These are phyloP conservation scores for Zygoascus flipseniorum DNA, from an alignment of 805 yeast species.

Conservation along the genomic window DNA sequence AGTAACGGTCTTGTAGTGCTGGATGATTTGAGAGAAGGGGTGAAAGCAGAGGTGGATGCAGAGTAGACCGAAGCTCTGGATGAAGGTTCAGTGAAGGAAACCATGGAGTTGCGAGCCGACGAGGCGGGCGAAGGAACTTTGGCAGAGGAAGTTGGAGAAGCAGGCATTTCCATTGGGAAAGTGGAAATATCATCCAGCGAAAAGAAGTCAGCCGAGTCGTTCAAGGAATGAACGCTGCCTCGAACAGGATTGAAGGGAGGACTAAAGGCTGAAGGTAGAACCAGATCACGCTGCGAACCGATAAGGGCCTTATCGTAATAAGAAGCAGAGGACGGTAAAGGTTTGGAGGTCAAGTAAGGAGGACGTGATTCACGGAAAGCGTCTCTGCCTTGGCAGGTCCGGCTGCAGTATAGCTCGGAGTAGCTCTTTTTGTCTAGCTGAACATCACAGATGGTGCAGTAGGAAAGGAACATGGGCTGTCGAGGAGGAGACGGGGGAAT, in stretches of 20 bases:
- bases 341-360: neutral
- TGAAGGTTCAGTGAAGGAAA: neutral
- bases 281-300: neutral
- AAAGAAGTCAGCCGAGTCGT: neutral
- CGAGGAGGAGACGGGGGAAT: neutral
- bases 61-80: neutral
- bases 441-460: conserved; percentile 31
- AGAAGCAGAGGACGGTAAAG: neutral
- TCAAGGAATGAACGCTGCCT: neutral
- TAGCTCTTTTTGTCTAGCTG: conserved; percentile 18
- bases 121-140: neutral
- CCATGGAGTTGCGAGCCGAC: neutral
- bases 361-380: neutral
- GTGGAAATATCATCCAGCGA: neutral
- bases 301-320: neutral
- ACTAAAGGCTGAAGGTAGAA: neutral
- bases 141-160: neutral
- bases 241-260: neutral
- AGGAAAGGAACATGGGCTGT: conserved; percentile 18
- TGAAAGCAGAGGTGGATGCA: neutral
- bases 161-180: neutral
- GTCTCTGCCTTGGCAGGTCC: conserved; percentile 24
- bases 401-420: conserved; percentile 27
- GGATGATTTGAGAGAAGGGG: neutral
- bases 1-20: neutral